A percentile compares a stretch with the other conserved stretches of the same genome.
These are phyloP conservation scores for Acer campestre DNA, from an alignment of 345 rosid genomes.

Conservation along the genomic window DNA sequence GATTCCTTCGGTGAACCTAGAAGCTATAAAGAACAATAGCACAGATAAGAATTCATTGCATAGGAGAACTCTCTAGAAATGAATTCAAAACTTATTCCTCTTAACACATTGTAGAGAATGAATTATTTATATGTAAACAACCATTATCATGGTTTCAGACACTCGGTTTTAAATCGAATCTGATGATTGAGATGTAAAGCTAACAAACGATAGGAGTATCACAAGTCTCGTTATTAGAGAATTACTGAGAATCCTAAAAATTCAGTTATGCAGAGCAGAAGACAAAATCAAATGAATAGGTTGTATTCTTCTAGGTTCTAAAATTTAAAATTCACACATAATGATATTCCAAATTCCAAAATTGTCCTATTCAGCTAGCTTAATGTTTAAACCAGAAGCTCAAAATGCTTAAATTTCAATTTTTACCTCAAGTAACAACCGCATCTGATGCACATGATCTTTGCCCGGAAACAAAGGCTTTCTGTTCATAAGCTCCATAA, in stretches of 20 bases:
- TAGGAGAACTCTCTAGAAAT: neutral
- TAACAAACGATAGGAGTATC: neutral
- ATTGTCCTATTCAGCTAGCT: neutral
- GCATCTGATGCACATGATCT: constrained; percentile 97
- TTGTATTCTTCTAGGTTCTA: neutral
- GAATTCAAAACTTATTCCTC: neutral
- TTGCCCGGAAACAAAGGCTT: constrained; percentile 92
- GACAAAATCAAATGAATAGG: neutral
- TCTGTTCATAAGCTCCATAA: constrained; percentile 95
- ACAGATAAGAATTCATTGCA: constrained; percentile 16
- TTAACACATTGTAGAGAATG: neutral
- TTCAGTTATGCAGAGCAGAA: neutral
- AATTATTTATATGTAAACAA: neutral
- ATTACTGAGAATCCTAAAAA: neutral
- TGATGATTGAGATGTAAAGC: neutral
- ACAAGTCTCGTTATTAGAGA: neutral
- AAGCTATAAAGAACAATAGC: constrained; percentile 53
- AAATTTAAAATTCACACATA: neutral
- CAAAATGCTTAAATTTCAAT: constrained; percentile 6
- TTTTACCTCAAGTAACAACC: constrained; percentile 84
- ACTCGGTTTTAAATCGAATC: neutral
- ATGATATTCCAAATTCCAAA: neutral
- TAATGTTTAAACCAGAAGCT: neutral
- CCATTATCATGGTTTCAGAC: neutral
- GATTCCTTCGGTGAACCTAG: constrained; percentile 92